Evolutionary conservation across 2,329 filamentous ascomycete species (phyloP).

Genomic region (Aspergillus vadensis): DNA sequence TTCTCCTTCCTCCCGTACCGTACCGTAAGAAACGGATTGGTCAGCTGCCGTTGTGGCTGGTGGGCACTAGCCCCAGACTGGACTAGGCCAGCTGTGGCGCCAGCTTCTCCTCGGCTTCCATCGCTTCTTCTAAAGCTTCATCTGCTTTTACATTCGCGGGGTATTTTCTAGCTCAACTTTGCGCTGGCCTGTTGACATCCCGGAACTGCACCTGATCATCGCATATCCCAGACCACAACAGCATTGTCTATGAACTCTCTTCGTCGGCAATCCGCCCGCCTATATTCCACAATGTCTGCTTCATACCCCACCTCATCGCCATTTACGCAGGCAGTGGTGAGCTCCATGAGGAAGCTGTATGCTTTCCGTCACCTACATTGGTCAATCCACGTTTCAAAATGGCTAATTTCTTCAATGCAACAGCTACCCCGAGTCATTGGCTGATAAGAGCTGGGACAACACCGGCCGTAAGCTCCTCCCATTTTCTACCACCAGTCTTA

Average conservation of each 20-base stretch:
- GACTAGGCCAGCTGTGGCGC: conserved; percentile 20
- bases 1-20: background rate
- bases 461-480: conserved; percentile 66
- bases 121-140: background rate
- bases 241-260: conserved; percentile 27
- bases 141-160: background rate
- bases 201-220: background rate
- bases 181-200: background rate
- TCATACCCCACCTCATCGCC: conserved; percentile 51
- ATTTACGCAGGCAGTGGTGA: conserved; percentile 70
- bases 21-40: conserved; percentile 4
- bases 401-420: conserved; percentile 38
- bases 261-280: conserved; percentile 22
- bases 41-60: conserved; percentile 9
- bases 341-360: conserved; percentile 77
- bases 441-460: conserved; percentile 92
- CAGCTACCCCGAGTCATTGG: conserved; percentile 81
- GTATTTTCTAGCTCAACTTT: background rate
- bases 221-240: background rate
- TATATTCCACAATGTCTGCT: conserved; percentile 38
- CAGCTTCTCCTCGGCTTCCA: conserved; percentile 16
- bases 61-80: background rate
- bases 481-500: background rate
- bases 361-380: conserved; percentile 36
- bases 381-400: conserved; percentile 14